A percentile compares a stretch with the other conserved stretches of the same genome.
phyloP scores from a whole-genome alignment of 2,329 filamentous ascomycete species.

The Knufia petricola region DNA sequence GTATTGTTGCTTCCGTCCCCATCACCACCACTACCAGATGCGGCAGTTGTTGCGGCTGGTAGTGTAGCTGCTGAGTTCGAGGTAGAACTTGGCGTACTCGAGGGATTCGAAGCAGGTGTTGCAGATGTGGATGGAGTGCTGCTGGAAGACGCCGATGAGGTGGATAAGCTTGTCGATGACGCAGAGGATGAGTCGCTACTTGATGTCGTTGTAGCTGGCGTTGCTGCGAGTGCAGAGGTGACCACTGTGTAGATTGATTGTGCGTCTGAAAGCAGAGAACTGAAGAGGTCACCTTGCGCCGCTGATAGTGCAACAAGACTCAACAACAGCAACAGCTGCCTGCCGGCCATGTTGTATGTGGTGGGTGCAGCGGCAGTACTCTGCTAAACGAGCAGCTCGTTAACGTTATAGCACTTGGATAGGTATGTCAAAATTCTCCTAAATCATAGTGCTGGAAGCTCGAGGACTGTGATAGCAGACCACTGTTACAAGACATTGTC shows the following conservation, averaged over 20 bases:
- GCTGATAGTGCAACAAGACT: not conserved
- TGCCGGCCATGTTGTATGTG: not conserved
- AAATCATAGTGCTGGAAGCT: not conserved
- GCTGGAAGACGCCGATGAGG: slow-evolving; percentile 8
- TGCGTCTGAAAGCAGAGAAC: slow-evolving; percentile 18
- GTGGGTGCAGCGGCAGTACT: not conserved
- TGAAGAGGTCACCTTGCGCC: slow-evolving; percentile 10
- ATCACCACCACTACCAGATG: slow-evolving; percentile 6
- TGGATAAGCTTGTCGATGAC: slow-evolving; percentile 2
- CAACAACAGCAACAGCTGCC: not conserved
- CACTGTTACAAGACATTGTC: not conserved
- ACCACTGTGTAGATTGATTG: slow-evolving; percentile 18
- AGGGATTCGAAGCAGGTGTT: slow-evolving; percentile 8
- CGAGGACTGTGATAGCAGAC: not conserved
- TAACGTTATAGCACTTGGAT: no score
- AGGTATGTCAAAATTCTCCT: not conserved
- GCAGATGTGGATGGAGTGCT: slow-evolving; percentile 7
- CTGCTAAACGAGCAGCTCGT: not conserved
- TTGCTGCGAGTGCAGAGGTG: slow-evolving; percentile 16
- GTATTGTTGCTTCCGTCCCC: slow-evolving; percentile 7
- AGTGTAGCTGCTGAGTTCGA: slow-evolving; percentile 7
- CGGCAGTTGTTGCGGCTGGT: not conserved
- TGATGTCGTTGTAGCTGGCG: slow-evolving; percentile 7
- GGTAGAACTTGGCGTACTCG: slow-evolving; percentile 8
- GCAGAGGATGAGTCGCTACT: slow-evolving; percentile 10